phyloP scores from a whole-genome alignment of 495 filamentous ascomycete genomes.

The Cladorrhinum samala region DNA sequence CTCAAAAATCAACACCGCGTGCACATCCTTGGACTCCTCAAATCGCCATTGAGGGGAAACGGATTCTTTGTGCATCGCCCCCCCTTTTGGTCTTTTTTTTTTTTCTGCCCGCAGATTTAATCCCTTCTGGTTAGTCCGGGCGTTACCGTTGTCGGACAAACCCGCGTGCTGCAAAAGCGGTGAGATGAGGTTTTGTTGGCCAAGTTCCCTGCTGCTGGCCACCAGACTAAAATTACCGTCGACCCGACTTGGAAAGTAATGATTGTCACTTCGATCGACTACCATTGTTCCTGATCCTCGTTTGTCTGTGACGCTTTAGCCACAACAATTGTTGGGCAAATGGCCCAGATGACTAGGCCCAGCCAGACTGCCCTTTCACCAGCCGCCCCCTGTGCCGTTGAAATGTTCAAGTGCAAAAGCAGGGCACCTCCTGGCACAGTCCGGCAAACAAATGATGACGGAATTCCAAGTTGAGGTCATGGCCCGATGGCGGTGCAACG shows the following conservation, averaged over 20 bases:
- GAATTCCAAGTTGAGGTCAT: no score
- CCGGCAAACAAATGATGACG: no score
- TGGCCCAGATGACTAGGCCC: not conserved
- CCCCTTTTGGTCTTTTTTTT: not conserved
- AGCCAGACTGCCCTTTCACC: slow-evolving; percentile 1
- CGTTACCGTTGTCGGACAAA: not conserved
- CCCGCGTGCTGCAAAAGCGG: not conserved
- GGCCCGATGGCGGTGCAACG: no score
- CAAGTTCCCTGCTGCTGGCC: not conserved
- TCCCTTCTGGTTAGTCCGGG: not conserved
- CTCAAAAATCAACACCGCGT: no score
- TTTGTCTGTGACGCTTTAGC: slow-evolving; percentile 7
- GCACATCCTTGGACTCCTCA: no score
- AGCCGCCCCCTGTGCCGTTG: not conserved
- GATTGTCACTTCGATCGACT: slow-evolving; percentile 8
- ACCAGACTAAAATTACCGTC: not conserved
- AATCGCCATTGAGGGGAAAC: no score
- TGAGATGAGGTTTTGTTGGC: not conserved
- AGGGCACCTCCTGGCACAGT: no score
- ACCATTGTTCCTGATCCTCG: slow-evolving; percentile 14
- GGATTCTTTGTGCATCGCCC: not conserved
- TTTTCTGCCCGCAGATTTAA: not conserved
- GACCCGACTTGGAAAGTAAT: not conserved
- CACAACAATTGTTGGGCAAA: not conserved
- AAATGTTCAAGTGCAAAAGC: not conserved